Base-by-base conservation (phyloP, 1,284 basidiomycete species). In the Vanrija pseudolonga region DNA sequence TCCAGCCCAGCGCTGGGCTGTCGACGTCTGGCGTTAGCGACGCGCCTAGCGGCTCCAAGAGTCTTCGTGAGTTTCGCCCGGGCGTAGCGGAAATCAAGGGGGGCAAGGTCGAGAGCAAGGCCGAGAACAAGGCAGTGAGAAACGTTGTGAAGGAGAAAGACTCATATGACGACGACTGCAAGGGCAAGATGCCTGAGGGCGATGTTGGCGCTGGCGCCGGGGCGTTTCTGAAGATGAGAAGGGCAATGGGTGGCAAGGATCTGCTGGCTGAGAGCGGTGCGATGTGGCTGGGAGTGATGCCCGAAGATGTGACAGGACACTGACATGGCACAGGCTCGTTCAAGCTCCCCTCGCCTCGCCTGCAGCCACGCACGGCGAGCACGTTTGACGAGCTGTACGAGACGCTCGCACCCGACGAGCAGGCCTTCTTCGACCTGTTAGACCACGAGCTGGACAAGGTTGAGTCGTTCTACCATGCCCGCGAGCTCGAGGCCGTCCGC, bases 371-470 rank as follows among this genome's bases (percentile, higher is more conserved):
- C 19, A 45, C 56, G 15, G 60, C 59, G 17, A 55, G 50, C 22
- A 63, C 66, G 1, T 67, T 73, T 38, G 66, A 72, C 6, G 71
- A 74, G 39, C 60, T 77, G 37, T 74, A 76, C 56, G 65, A 66
- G 19, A 41, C 50, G 1, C 64, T 69, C 15, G 64, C 69, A 53
- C 80, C 84, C 0, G 78, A 82, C 37, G 86, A 93, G 65, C 72
- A 77, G 43, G 79, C 79, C 3, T 95, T 92, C 76, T 88, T 95
- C 61, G 80, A 84, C 6, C 79, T 83, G 38, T 80, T 95, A 3
- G 87, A 93, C 61, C 69, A 69, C 0, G 85, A 95, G 69, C 77
- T 94, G 0, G 83, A 86, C 51, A 90, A 95, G 78, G 83, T 94
- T 20, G 86, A 92, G 66, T 76, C 78, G 3, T 98, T 98, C 72